Conservation (phyloP, 2,329 filamentous ascomycete genomes). For the Alternaria angustiovoidea region DNA sequence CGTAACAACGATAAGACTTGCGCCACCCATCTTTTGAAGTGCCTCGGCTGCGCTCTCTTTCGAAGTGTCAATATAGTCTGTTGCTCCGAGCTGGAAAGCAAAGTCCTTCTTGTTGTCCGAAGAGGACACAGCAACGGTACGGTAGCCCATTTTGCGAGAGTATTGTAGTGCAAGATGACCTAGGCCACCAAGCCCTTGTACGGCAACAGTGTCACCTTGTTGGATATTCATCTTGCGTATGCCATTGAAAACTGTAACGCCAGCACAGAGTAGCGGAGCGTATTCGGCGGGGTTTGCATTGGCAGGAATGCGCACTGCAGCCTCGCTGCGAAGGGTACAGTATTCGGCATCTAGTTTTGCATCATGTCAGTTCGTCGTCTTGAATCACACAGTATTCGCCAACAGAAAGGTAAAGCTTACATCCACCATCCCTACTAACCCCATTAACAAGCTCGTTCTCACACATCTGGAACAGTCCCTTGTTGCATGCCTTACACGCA, state of each 20-base stretch:
- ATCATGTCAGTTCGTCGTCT: not conserved
- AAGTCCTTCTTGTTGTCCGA: slow-evolving; percentile 62
- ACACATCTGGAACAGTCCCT: slow-evolving; percentile 74
- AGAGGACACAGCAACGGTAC: slow-evolving; percentile 61
- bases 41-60: slow-evolving; percentile 59
- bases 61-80: slow-evolving; percentile 64
- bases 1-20: slow-evolving; percentile 68
- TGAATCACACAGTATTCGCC: not conserved
- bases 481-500: slow-evolving; percentile 69
- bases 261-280: slow-evolving; percentile 57
- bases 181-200: slow-evolving; percentile 63
- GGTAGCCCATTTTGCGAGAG: slow-evolving; percentile 61
- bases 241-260: slow-evolving; percentile 63
- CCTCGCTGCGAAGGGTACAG: slow-evolving; percentile 66
- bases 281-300: slow-evolving; percentile 57
- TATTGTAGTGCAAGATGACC: slow-evolving; percentile 65
- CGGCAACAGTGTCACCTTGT: slow-evolving; percentile 57
- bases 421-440: slow-evolving; percentile 71
- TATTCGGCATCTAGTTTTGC: slow-evolving; percentile 63
- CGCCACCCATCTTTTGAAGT: slow-evolving; percentile 67
- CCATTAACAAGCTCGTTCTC: slow-evolving; percentile 70
- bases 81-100: slow-evolving; percentile 63
- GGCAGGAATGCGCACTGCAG: slow-evolving; percentile 61
- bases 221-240: slow-evolving; percentile 59
- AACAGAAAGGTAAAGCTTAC: slow-evolving; percentile 40